Evolutionary conservation across 2,329 filamentous ascomycete genomes (phyloP).

Genomic region (Emergomyces africanus): DNA sequence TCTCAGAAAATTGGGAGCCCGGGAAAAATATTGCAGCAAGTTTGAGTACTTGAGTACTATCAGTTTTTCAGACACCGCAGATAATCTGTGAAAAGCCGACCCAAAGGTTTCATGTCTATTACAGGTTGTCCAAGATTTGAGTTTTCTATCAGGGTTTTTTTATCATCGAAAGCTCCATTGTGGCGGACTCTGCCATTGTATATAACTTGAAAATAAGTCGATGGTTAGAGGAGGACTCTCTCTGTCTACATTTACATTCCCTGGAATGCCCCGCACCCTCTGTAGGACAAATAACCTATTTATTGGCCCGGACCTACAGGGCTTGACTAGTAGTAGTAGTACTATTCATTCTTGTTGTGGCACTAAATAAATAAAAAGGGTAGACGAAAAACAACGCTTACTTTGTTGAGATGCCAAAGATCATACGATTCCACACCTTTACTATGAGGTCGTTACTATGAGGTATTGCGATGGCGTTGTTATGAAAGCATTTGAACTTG

Average conservation of each 20-base stretch:
- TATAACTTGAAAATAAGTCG: not conserved
- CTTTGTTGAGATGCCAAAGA: not conserved
- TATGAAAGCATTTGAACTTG: not conserved
- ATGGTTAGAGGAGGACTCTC: not conserved
- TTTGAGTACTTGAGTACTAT: too few relatives aligned
- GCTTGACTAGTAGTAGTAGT: too few relatives aligned
- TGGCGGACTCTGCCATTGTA: not conserved
- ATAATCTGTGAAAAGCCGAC: too few relatives aligned
- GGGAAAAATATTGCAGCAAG: not conserved
- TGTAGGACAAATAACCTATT: not conserved
- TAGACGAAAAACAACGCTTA: not conserved
- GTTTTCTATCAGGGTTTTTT: too few relatives aligned
- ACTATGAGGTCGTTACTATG: not conserved
- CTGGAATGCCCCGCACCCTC: not conserved
- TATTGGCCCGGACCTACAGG: not conserved
- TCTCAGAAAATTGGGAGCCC: not conserved
- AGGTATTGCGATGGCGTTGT: not conserved
- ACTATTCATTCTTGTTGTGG: not conserved
- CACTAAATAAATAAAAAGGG: not conserved
- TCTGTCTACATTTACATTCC: not conserved
- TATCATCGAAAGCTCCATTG: too few relatives aligned
- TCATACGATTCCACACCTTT: not conserved
- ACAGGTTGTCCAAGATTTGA: too few relatives aligned
- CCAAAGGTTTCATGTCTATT: too few relatives aligned
- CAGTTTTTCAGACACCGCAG: too few relatives aligned